Conservation (phyloP, 345 rosid genomes). For the Citrus cavaleriei region DNA sequence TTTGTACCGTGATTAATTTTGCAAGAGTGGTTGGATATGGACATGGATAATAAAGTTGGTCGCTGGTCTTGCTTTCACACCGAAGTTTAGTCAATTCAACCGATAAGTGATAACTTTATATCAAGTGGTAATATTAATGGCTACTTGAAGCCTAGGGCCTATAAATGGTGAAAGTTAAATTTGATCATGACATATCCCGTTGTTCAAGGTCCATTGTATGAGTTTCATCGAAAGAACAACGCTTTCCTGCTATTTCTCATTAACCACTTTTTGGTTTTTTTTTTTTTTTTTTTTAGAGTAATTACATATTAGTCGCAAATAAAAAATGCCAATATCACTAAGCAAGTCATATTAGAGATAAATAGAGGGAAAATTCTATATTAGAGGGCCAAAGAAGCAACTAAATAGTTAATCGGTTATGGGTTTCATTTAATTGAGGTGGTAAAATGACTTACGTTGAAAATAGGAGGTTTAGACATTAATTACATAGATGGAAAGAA, state of each 20-base stretch:
- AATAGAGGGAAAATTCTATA: too few relatives aligned
- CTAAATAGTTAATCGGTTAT: too few relatives aligned
- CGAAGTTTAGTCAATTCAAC: conserved; percentile 7
- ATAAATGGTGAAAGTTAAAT: background rate
- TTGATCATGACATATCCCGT: background rate
- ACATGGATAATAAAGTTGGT: background rate
- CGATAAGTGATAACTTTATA: background rate
- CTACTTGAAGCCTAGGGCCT: background rate
- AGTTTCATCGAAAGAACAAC: background rate
- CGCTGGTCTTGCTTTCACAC: background rate
- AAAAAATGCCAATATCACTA: too few relatives aligned
- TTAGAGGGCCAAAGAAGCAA: too few relatives aligned
- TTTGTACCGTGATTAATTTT: background rate
- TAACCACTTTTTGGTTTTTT: background rate
- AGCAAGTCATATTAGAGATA: too few relatives aligned
- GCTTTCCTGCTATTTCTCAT: too few relatives aligned
- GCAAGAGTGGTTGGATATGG: background rate
- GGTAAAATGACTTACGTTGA: too few relatives aligned
- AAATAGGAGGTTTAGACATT: too few relatives aligned
- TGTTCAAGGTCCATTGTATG: background rate
- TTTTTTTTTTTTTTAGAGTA: background rate
- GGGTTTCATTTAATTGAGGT: too few relatives aligned
- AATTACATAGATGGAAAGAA: too few relatives aligned
- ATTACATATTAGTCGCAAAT: too few relatives aligned
- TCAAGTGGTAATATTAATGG: conserved; percentile 1